Evolutionary conservation across 495 filamentous ascomycete species (phyloP).

Genomic region (Penicillium herquei): DNA sequence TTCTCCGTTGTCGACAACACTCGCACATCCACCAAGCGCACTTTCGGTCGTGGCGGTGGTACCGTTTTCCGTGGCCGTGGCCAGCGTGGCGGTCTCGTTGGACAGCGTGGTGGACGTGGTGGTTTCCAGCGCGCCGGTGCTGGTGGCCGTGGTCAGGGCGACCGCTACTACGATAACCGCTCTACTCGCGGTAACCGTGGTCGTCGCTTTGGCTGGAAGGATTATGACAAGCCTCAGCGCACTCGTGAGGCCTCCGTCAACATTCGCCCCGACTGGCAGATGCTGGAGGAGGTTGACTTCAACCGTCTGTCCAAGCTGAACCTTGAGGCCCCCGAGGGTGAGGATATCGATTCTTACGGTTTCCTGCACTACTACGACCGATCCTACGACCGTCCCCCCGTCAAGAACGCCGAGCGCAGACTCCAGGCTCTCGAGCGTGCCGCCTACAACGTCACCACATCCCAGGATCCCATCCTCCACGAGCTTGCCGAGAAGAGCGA

Average conservation of each 20-base stretch:
- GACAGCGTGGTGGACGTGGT: slow-evolving; percentile 52
- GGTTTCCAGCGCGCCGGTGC: slow-evolving; percentile 64
- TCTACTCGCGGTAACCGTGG: slow-evolving; percentile 40
- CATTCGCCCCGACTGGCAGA: slow-evolving; percentile 89
- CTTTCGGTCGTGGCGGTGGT: slow-evolving; percentile 81
- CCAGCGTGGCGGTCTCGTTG: slow-evolving; percentile 51
- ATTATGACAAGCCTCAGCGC: slow-evolving; percentile 96
- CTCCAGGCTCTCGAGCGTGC: slow-evolving; percentile 86
- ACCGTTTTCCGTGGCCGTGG: slow-evolving; percentile 88
- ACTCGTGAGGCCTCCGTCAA: slow-evolving; percentile 93
- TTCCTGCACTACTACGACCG: slow-evolving; percentile 98
- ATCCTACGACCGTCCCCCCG: slow-evolving; percentile 85
- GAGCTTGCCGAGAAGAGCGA: slow-evolving; percentile 95
- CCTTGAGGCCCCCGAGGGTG: slow-evolving; percentile 88
- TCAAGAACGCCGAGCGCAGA: slow-evolving; percentile 82
- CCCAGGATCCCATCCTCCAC: slow-evolving; percentile 93
- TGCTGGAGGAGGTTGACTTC: slow-evolving; percentile 98
- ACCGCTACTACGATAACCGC: slow-evolving; percentile 63
- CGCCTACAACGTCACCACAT: slow-evolving; percentile 96
- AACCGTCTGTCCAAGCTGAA: slow-evolving; percentile 92
- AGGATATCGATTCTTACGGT: slow-evolving; percentile 91
- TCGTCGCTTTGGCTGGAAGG: slow-evolving; percentile 95
- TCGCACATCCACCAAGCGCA: slow-evolving; percentile 76
- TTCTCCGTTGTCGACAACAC: slow-evolving; percentile 98
- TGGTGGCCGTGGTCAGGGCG: slow-evolving; percentile 61